Conservation (phyloP, 768 basidiomycete species). For the Pisolithus albus region DNA sequence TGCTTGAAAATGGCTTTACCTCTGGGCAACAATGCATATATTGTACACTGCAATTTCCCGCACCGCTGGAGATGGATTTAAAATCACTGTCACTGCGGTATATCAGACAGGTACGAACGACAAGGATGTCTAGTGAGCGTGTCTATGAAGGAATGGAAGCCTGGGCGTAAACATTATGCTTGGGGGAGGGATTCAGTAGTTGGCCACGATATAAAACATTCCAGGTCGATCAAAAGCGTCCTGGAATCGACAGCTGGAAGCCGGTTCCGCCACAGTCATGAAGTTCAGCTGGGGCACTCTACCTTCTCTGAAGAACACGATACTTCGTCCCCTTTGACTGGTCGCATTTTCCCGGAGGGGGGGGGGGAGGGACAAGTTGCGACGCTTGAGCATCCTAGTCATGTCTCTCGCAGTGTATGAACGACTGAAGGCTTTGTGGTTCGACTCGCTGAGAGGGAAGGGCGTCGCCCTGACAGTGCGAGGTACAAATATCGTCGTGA, state of each 20-base stretch:
- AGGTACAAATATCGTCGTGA: conserved; percentile 45
- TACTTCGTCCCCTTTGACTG: conserved; percentile 6
- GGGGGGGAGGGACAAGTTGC: conserved; percentile 33
- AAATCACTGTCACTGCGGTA: background rate
- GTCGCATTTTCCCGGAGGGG: conserved; percentile 6
- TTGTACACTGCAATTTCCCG: no score
- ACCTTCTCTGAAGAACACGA: conserved; percentile 42
- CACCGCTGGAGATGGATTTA: no score
- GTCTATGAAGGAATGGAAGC: background rate
- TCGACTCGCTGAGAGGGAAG: conserved; percentile 45
- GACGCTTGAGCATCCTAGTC: conserved; percentile 56
- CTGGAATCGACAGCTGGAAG: conserved; percentile 52
- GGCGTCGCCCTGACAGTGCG: conserved; percentile 37
- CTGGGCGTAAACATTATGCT: background rate
- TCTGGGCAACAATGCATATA: no score
- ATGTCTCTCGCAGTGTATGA: conserved; percentile 55
- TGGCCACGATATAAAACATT: background rate
- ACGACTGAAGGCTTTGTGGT: conserved; percentile 47
- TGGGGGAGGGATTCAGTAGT: background rate
- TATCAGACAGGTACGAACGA: background rate
- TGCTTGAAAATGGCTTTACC: no score
- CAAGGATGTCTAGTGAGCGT: background rate
- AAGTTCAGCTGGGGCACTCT: conserved; percentile 61
- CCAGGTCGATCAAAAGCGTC: conserved; percentile 42
- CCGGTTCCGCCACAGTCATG: conserved; percentile 42